Conservation (phyloP, 2,329 filamentous ascomycete species). For the Epichloe elymi region DNA sequence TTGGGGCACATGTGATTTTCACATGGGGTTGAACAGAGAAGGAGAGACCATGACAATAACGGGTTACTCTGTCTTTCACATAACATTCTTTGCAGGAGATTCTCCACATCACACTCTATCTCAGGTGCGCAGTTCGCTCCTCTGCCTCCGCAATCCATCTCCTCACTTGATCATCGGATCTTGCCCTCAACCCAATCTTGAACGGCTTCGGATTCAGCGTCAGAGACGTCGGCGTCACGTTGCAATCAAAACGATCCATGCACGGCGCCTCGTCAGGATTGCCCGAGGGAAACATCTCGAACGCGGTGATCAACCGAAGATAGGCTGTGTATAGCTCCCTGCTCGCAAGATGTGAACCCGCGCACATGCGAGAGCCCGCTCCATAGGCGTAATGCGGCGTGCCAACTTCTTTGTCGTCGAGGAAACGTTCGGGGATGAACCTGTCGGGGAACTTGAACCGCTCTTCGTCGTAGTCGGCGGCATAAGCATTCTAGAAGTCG, state of each 20-base stretch:
- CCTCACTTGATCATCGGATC: constrained; percentile 31
- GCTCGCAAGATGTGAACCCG: constrained; percentile 49
- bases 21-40: too few relatives aligned
- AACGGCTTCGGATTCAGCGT: constrained; percentile 51
- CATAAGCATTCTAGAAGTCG: constrained; percentile 48
- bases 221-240: constrained; percentile 40
- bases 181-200: constrained; percentile 40
- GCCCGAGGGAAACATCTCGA: constrained; percentile 36
- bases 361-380: constrained; percentile 50
- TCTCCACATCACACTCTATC: neutral
- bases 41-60: too few relatives aligned
- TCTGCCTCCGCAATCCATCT: constrained; percentile 41
- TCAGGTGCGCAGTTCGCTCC: constrained; percentile 31
- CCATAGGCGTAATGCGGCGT: constrained; percentile 51
- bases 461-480: constrained; percentile 55
- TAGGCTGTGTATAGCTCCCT: constrained; percentile 49
- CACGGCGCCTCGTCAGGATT: constrained; percentile 35
- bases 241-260: constrained; percentile 44
- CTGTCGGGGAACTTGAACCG: constrained; percentile 51
- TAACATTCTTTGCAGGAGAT: too few relatives aligned
- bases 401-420: constrained; percentile 40
- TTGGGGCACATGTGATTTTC: too few relatives aligned
- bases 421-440: constrained; percentile 60
- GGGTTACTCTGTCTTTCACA: too few relatives aligned
- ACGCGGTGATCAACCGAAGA: constrained; percentile 44